These are phyloP conservation scores for Fonsecaea multimorphosa DNA, from an alignment of 2,329 filamentous ascomycete species.

Conservation along the genomic window DNA sequence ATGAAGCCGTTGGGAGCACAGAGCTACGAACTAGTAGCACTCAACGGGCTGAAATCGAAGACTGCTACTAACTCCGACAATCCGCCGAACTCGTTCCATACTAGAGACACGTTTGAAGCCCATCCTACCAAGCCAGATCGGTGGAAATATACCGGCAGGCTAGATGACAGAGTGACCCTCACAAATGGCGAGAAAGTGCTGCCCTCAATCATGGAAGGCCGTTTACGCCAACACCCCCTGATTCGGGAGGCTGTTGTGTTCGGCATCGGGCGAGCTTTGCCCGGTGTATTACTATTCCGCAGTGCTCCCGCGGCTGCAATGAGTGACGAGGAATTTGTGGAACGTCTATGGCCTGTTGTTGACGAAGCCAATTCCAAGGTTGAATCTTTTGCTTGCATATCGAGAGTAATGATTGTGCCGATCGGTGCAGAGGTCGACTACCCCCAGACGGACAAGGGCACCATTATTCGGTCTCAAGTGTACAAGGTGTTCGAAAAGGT, in stretches of 20 bases:
- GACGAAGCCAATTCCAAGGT: slow-evolving; percentile 56
- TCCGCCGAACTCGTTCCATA: slow-evolving; percentile 62
- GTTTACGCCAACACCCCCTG: slow-evolving; percentile 53
- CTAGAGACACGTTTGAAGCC: slow-evolving; percentile 65
- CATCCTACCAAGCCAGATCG: slow-evolving; percentile 60
- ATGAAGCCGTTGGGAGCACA: slow-evolving; percentile 49
- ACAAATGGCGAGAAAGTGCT: slow-evolving; percentile 73
- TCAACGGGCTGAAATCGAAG: slow-evolving; percentile 62
- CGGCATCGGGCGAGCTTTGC: slow-evolving; percentile 61
- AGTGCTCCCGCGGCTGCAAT: slow-evolving; percentile 38
- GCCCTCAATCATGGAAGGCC: slow-evolving; percentile 65
- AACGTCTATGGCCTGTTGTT: slow-evolving; percentile 53
- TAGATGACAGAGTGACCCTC: slow-evolving; percentile 67
- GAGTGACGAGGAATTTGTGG: slow-evolving; percentile 49
- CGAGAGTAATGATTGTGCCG: slow-evolving; percentile 57
- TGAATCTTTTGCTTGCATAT: slow-evolving; percentile 60
- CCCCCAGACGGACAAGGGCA: slow-evolving; percentile 61
- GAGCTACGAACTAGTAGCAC: slow-evolving; percentile 62
- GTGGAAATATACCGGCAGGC: slow-evolving; percentile 67
- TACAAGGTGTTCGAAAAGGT: slow-evolving; percentile 54
- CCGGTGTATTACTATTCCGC: slow-evolving; percentile 63
- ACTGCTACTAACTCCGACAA: slow-evolving; percentile 64
- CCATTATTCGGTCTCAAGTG: slow-evolving; percentile 59
- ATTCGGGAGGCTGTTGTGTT: slow-evolving; percentile 66
- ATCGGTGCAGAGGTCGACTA: slow-evolving; percentile 44